Percentiles rank a stretch among this genome's conserved stretches.
phyloP scores from a whole-genome alignment of 2,329 filamentous ascomycete species.

The Verticillium nonalfalfae region DNA sequence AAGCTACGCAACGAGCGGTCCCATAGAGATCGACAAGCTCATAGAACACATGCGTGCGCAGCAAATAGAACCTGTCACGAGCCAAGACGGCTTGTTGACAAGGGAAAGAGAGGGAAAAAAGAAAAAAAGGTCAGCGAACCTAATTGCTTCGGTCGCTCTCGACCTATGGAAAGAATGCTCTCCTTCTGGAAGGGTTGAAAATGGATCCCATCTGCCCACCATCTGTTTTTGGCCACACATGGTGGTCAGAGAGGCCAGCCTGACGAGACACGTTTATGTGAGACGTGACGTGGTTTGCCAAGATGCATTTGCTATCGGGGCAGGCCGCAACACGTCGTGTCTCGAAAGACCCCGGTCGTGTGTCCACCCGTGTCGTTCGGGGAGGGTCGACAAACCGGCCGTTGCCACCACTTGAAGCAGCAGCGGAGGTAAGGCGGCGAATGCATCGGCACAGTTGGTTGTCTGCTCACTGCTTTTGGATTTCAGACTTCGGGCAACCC shows the following conservation, averaged over 20 bases:
- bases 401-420: background rate
- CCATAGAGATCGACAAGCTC: background rate
- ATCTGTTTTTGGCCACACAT: background rate
- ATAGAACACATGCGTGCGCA: background rate
- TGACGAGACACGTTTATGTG: background rate
- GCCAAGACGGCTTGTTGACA: background rate
- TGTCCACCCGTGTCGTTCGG: background rate
- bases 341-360: background rate
- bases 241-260: background rate
- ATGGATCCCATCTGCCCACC: background rate
- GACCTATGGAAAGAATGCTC: background rate
- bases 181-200: background rate
- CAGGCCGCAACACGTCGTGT: background rate
- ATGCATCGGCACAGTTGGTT: background rate
- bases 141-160: background rate
- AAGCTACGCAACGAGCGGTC: background rate
- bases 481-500: too few species aligned
- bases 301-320: background rate
- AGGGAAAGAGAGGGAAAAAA: too few species aligned
- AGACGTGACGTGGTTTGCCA: background rate
- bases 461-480: background rate
- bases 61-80: background rate
- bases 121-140: background rate
- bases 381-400: background rate
- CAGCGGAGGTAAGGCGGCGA: background rate